These are phyloP conservation scores for Porphyrellus cyaneotinctus DNA, from an alignment of 768 basidiomycete species.

Conservation along the genomic window DNA sequence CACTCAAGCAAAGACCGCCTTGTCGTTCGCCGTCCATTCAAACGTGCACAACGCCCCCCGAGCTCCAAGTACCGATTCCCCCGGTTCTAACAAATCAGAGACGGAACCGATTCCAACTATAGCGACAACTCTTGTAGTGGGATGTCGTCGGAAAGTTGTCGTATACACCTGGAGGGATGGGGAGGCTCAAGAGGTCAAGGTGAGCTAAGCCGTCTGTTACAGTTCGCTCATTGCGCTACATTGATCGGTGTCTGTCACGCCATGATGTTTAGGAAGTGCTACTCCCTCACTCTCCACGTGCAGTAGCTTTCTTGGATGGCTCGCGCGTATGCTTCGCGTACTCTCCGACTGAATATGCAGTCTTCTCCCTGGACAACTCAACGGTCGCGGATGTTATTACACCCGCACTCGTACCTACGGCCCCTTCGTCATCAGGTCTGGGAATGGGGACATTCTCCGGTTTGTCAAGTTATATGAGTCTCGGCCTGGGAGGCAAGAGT, in stretches of 20 bases:
- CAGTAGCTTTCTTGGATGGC: constrained; percentile 67
- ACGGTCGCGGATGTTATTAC: constrained; percentile 51
- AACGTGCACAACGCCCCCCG: constrained; percentile 45
- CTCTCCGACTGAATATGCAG: constrained; percentile 58
- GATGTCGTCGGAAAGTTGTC: constrained; percentile 80
- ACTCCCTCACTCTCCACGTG: constrained; percentile 88
- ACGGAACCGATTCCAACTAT: constrained; percentile 48
- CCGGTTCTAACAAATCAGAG: constrained; percentile 3
- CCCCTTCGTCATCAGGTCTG: constrained; percentile 29
- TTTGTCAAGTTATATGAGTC: constrained; percentile 80
- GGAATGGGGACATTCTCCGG: constrained; percentile 69
- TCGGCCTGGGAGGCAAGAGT: constrained; percentile 70
- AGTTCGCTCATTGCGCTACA: not conserved
- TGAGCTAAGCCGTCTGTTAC: constrained; percentile 27
- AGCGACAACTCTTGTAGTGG: constrained; percentile 75
- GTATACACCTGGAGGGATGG: constrained; percentile 87
- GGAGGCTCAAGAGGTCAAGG: constrained; percentile 68
- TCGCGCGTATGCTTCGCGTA: constrained; percentile 72
- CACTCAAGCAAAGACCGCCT: constrained; percentile 71
- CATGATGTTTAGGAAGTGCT: constrained; percentile 56
- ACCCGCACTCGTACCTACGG: constrained; percentile 38
- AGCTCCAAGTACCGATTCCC: constrained; percentile 19
- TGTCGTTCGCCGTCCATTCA: constrained; percentile 76
- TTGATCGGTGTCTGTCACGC: not conserved
- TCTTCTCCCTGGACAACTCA: constrained; percentile 64